These are phyloP conservation scores for Pseudoscleropodium purum DNA, from an alignment of 225 moss, liverwort and hornwort species.

Conservation along the genomic window DNA sequence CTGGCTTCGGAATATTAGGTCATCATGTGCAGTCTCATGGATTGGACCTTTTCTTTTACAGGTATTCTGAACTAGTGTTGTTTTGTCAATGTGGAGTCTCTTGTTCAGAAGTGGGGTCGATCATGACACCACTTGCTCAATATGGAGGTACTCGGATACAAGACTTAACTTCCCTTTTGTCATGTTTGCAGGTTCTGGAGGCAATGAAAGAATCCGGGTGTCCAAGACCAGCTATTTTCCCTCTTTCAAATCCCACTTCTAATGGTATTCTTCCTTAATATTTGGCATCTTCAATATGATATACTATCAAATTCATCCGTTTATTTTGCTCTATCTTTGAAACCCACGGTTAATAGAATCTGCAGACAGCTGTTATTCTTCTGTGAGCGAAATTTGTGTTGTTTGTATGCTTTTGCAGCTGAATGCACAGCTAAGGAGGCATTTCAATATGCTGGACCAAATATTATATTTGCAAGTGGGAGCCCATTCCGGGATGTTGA, in stretches of 20 bases:
- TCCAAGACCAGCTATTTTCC: constrained; percentile 78
- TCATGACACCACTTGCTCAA: not conserved
- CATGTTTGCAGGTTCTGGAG: constrained; percentile 55
- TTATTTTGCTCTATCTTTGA: not conserved
- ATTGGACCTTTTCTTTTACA: not conserved
- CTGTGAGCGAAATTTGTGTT: not conserved
- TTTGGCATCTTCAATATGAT: not conserved
- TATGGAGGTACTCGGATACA: not conserved
- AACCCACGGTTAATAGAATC: not conserved
- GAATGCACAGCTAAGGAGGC: constrained; percentile 97
- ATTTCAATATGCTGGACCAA: constrained; percentile 64
- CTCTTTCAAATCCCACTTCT: constrained; percentile 85
- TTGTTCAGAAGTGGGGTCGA: not conserved
- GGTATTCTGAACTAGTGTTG: not conserved
- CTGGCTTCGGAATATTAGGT: not conserved
- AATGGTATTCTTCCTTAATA: constrained; percentile 36
- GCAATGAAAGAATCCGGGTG: constrained; percentile 85
- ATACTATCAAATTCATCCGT: not conserved
- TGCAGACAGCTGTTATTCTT: not conserved
- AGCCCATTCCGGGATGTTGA: constrained; percentile 96
- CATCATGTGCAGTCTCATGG: not conserved
- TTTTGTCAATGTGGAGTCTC: not conserved
- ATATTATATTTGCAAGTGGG: constrained; percentile 94
- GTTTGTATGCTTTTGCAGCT: constrained; percentile 34
- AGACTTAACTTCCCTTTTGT: not conserved